Conservation (phyloP, 768 basidiomycete genomes). For the Candolleomyces eurysporus region DNA sequence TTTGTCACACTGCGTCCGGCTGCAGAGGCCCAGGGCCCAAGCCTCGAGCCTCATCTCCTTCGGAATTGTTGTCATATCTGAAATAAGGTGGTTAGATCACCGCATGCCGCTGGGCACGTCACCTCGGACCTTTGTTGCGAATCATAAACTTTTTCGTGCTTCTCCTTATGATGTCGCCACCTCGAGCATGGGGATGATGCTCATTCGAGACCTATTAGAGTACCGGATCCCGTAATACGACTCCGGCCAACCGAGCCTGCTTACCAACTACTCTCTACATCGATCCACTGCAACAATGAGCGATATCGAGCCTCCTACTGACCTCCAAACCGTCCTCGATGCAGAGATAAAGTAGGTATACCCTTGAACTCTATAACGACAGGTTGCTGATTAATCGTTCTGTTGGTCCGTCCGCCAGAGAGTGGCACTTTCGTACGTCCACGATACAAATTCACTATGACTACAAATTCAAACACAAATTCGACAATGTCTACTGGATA, state of each 20-base stretch:
- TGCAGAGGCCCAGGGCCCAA: too few relatives aligned
- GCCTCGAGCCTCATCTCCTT: too few relatives aligned
- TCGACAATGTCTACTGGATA: not conserved
- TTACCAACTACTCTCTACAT: not conserved
- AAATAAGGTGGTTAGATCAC: too few relatives aligned
- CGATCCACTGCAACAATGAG: not conserved
- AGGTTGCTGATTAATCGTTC: not conserved
- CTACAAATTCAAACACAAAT: not conserved
- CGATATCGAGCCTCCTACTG: slow-evolving; percentile 26
- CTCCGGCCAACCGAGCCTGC: not conserved
- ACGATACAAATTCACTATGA: not conserved
- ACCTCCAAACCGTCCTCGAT: slow-evolving; percentile 56
- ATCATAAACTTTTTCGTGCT: too few relatives aligned
- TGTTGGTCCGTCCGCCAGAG: slow-evolving; percentile 37
- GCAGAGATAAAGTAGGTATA: slow-evolving; percentile 63
- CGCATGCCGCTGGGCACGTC: too few relatives aligned
- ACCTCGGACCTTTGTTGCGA: too few relatives aligned
- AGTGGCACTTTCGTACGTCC: slow-evolving; percentile 76
- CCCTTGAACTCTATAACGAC: not conserved
- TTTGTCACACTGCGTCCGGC: too few relatives aligned
- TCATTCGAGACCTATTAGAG: too few relatives aligned
- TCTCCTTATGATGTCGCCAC: too few relatives aligned
- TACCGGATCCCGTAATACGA: too few relatives aligned
- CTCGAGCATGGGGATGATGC: too few relatives aligned
- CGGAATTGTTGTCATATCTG: too few relatives aligned